Conservation (phyloP, 768 basidiomycete species). For the Kondoa malvinella region DNA sequence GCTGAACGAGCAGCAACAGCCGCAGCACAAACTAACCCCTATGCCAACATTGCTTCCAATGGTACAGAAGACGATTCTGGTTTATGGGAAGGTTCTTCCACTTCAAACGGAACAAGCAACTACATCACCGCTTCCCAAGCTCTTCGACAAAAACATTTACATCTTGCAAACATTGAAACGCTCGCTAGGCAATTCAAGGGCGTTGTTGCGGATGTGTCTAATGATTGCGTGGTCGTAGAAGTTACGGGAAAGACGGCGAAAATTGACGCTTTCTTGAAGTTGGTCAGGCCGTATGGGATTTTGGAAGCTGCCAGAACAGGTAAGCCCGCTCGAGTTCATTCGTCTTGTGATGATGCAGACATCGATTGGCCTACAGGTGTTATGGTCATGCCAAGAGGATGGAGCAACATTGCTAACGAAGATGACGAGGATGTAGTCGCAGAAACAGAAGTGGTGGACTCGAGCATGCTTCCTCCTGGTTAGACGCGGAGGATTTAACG, state of each 20-base stretch:
- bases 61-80: slow-evolving; percentile 30
- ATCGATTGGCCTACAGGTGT: slow-evolving; percentile 42
- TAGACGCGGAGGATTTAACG: too few relatives aligned
- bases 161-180: slow-evolving; percentile 68
- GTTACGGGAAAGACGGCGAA: slow-evolving; percentile 78
- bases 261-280: slow-evolving; percentile 77
- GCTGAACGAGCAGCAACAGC: slow-evolving; percentile 22
- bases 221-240: slow-evolving; percentile 88
- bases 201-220: slow-evolving; percentile 82
- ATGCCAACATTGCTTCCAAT: slow-evolving; percentile 28
- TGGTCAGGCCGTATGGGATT: slow-evolving; percentile 86
- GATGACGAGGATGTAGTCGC: slow-evolving; percentile 41
- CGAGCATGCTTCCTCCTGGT: slow-evolving; percentile 84
- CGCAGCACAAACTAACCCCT: slow-evolving; percentile 32
- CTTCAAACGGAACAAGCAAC: slow-evolving; percentile 18
- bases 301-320: slow-evolving; percentile 89
- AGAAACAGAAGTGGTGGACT: slow-evolving; percentile 51
- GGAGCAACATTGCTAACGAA: slow-evolving; percentile 44
- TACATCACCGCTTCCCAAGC: slow-evolving; percentile 57
- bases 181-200: slow-evolving; percentile 79
- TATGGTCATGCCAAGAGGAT: slow-evolving; percentile 98
- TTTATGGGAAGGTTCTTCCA: not conserved
- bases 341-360: not conserved
- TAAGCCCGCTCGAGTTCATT: slow-evolving; percentile 32
- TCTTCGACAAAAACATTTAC: slow-evolving; percentile 71